Base-by-base conservation (phyloP, 1,284 basidiomycete species). In the Paramarasmius palmivorus region DNA sequence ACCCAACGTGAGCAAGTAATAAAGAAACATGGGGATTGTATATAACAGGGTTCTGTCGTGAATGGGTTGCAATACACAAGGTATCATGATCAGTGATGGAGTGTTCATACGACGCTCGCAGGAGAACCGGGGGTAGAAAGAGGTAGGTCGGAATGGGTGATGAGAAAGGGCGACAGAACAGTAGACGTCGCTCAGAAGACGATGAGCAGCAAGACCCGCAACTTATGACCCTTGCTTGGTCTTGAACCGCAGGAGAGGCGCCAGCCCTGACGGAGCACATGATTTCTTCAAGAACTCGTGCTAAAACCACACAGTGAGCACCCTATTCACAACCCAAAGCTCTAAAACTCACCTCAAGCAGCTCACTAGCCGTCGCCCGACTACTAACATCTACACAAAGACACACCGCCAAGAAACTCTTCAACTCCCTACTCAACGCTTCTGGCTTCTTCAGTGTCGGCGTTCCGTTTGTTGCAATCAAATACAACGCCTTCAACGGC, bases 391-490 rank as follows among this genome's bases (percentile, higher is more conserved):
- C 96, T 12, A 98, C 97, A 65, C 96, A 98, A 17, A 99, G 73
- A 72, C 96, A 98, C 12, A 98, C 95, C 49, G 94, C 95, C 63
- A 99, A 73, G 78, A 98, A 99, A 61, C 88, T 87, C 78, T 98
- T 98, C 55, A 99, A 78, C 71, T 98, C 95, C 66, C 87, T 83
- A 64, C 91, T 93, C 49, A 98, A 77, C 56, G 86, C 85, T 70
- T 98, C 96, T 0, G 96, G 96, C 66, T 93, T 93, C 81, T 98
- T 98, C 67, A 99, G 70, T 50, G 95, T 98, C 36, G 96, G 96
- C 8, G 96, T 98, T 9, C 95, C 97, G 65, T 98, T 98, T 26
- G 96, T 98, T 22, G 96, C 96, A 64, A 99, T 99, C 56, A 98
- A 77, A 70, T 99, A 98, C 19, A 99, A 73, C 14, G 97, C 96